Evolutionary conservation across 306 rosid genomes (phyloP), one percentile per base, ranked within the genome.

Genomic region (Cucurbita moschata): DNA sequence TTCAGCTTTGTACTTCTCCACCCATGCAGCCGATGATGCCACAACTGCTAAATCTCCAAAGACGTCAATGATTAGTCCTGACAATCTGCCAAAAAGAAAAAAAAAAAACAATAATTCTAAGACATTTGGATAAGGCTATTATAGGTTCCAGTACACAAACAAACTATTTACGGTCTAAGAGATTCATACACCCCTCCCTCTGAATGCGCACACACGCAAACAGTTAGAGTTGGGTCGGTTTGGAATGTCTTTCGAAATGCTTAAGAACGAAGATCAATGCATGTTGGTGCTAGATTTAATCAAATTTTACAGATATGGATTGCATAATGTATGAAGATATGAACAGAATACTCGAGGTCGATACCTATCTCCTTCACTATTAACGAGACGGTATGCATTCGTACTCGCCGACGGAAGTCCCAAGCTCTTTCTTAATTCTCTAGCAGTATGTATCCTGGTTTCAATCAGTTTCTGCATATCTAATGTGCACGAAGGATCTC

Each of bases 11-110:
- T 90, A 89, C 82, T 87, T 88, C 87, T 94, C 97, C 78, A 94
- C 97, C 98, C 98, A 94, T 80, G 97, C 98, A 77, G 94, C 96
- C 62, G 98, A 90, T 62, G 95, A 90, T 38, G 97, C 98, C 62
- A 93, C 81, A 21, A 90, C 98, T 67, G 96, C 97, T 82, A 88
- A 77, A 81, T 87, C 97, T 84, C 98, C 94, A 87, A 93, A 88
- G 55, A 89, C 76, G 43, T 93, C 96, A 73, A 90, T 80, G 47
- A 90, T 89, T 78, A 93, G 80, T 72, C 98, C 97, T 64, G 98
- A 93, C 81, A 93, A 76, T 80, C 98, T 88, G 89, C 63, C 46
- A 68, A 58, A 75, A 79, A 50, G 14, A 14, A 14, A 14, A 1
- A 50, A 50, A 12, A 13, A 49, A 49, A 4, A 49, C 6, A 73